Evolutionary conservation across 345 rosid genomes (phyloP).

Genomic region (Acer negundo): DNA sequence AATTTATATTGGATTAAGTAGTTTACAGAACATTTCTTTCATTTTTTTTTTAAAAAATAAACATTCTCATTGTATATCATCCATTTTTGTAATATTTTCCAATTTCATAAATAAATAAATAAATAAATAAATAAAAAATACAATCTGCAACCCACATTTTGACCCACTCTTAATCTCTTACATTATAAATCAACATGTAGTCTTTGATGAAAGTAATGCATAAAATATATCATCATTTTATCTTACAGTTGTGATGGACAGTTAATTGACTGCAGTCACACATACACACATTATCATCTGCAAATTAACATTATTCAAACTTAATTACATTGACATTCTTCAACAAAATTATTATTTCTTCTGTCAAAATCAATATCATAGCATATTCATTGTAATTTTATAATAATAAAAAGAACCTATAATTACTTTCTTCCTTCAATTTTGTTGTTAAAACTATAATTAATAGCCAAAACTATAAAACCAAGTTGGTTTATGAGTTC

Average conservation of each 20-base stretch:
- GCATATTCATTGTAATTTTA: neutral
- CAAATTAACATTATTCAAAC: neutral
- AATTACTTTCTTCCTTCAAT: neutral
- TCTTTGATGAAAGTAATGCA: neutral
- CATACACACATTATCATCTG: neutral
- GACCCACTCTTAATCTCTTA: neutral
- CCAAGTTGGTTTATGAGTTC: neutral
- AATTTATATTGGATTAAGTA: no score
- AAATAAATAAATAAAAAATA: neutral
- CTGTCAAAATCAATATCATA: neutral
- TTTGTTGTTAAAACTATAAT: neutral
- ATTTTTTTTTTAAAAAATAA: no score
- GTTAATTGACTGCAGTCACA: neutral
- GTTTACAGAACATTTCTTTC: no score
- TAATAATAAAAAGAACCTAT: neutral
- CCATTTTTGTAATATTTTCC: no score
- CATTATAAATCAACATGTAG: neutral
- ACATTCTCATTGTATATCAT: no score
- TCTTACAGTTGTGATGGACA: neutral
- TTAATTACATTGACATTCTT: neutral
- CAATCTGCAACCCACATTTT: neutral
- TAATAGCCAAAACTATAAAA: no score
- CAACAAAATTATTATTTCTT: conserved; percentile 1
- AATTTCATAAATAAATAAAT: no score
- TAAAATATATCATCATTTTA: neutral